phyloP scores from a whole-genome alignment of 2,329 filamentous ascomycete species.

The Sporothrix variecibatus region DNA sequence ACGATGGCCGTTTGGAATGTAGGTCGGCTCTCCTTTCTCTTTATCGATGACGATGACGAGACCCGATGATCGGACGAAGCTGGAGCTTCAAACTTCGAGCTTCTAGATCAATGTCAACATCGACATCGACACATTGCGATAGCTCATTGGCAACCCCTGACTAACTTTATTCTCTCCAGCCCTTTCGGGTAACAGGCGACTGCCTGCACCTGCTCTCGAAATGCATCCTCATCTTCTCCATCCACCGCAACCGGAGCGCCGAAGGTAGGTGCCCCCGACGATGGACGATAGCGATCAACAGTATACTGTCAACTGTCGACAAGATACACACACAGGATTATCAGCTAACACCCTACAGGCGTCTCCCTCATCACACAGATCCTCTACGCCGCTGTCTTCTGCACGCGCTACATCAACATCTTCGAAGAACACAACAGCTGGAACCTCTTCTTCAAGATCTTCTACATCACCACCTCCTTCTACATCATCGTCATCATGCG shows the following conservation, averaged over 20 bases:
- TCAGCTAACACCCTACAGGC: conserved; percentile 48
- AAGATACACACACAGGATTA: not conserved
- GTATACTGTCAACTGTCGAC: not conserved
- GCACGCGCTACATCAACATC: conserved; percentile 83
- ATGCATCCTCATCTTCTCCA: conserved; percentile 85
- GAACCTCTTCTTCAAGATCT: conserved; percentile 84
- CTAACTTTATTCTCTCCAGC: conserved; percentile 39
- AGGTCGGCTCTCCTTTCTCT: not conserved
- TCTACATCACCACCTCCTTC: conserved; percentile 80
- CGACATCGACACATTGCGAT: not conserved
- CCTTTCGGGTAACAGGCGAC: conserved; percentile 79
- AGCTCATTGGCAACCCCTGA: not conserved
- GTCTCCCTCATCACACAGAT: conserved; percentile 90
- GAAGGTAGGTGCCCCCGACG: conserved; percentile 59
- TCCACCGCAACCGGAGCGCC: conserved; percentile 83
- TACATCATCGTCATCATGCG: conserved; percentile 91
- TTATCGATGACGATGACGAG: not conserved
- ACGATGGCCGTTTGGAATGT: conserved; percentile 25
- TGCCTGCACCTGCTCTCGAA: conserved; percentile 84
- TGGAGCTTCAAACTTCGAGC: not conserved
- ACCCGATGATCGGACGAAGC: not conserved
- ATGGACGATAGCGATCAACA: too few relatives aligned
- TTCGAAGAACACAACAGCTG: conserved; percentile 61
- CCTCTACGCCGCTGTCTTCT: conserved; percentile 84
- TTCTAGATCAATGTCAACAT: not conserved